A percentile compares a stretch with the other conserved stretches of the same genome.
Evolutionary conservation across 768 basidiomycete species (phyloP).

Genomic region (Hericium alpestre): DNA sequence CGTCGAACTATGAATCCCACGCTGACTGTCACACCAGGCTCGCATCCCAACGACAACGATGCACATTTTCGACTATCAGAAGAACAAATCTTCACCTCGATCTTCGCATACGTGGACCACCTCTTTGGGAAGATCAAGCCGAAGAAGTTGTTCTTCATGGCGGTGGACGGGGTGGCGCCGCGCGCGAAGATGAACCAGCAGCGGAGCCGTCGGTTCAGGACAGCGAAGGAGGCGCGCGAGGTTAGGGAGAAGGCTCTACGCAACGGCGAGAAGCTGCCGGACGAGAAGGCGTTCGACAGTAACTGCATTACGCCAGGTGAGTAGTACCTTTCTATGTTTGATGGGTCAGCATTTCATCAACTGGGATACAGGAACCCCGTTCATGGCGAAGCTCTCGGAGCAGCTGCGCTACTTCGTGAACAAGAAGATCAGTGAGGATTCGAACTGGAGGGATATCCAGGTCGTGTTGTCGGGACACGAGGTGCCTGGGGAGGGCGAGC

Average conservation of each 20-base stretch:
- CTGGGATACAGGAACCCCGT: slow-evolving; percentile 61
- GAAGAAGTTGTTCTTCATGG: slow-evolving; percentile 97
- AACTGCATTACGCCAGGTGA: slow-evolving; percentile 97
- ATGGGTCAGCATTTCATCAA: background rate
- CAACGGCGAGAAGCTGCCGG: slow-evolving; percentile 85
- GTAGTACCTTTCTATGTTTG: slow-evolving; percentile 15
- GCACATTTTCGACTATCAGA: slow-evolving; percentile 93
- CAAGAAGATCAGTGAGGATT: slow-evolving; percentile 96
- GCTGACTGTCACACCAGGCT: slow-evolving; percentile 34
- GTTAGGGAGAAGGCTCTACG: slow-evolving; percentile 74
- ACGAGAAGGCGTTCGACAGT: slow-evolving; percentile 93
- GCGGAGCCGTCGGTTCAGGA: slow-evolving; percentile 84
- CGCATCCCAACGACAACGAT: slow-evolving; percentile 95
- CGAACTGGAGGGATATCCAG: slow-evolving; percentile 86
- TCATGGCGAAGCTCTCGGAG: slow-evolving; percentile 87
- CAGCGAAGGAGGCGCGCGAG: slow-evolving; percentile 87
- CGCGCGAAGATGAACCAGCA: slow-evolving; percentile 99
- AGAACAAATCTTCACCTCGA: slow-evolving; percentile 93
- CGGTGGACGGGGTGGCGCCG: slow-evolving; percentile 94
- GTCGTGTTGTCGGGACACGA: slow-evolving; percentile 96
- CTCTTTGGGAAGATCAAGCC: slow-evolving; percentile 97
- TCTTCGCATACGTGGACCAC: slow-evolving; percentile 94
- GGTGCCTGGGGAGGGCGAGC: slow-evolving; percentile 97
- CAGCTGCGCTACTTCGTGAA: slow-evolving; percentile 94
- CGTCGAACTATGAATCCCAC: background rate